These are phyloP conservation scores for Capsicum pubescens DNA, from an alignment of 257 asterid species.

Conservation along the genomic window DNA sequence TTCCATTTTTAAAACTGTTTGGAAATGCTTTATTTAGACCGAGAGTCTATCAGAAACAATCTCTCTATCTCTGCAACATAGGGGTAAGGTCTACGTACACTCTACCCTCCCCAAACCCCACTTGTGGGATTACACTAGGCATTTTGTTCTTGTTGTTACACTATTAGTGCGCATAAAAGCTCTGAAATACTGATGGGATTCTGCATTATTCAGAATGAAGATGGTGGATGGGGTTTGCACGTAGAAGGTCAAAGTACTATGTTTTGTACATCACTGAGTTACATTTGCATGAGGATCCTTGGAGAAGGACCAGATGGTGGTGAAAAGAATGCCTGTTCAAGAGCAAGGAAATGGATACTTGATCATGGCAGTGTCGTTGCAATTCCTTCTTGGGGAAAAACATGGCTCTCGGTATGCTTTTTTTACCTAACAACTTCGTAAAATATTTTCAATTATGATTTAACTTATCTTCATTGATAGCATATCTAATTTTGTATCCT, in stretches of 20 bases:
- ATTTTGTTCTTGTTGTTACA: too few species aligned
- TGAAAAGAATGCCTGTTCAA: conserved; percentile 48
- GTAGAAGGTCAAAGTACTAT: conserved; percentile 79
- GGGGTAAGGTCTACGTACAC: too few species aligned
- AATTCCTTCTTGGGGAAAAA: conserved; percentile 83
- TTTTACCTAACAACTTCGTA: background rate
- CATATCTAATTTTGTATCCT: background rate
- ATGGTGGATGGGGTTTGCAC: conserved; percentile 87
- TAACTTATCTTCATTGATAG: background rate
- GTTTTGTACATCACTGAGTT: conserved; percentile 68
- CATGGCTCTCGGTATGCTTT: conserved; percentile 64
- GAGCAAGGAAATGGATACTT: conserved; percentile 83
- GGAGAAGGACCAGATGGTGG: conserved; percentile 72
- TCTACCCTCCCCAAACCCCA: too few species aligned
- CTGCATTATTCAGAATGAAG: conserved; percentile 55
- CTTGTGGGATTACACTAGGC: too few species aligned
- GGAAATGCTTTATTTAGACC: too few species aligned
- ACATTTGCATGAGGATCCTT: conserved; percentile 67
- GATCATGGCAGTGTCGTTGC: conserved; percentile 70
- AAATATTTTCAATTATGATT: background rate
- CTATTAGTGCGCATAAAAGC: background rate
- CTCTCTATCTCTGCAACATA: too few species aligned
- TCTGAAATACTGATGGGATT: background rate
- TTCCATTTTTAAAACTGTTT: too few species aligned
- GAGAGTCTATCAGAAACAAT: too few species aligned